These are phyloP conservation scores for Thelonectria olida DNA, from an alignment of 2,329 filamentous ascomycete genomes.

Conservation along the genomic window DNA sequence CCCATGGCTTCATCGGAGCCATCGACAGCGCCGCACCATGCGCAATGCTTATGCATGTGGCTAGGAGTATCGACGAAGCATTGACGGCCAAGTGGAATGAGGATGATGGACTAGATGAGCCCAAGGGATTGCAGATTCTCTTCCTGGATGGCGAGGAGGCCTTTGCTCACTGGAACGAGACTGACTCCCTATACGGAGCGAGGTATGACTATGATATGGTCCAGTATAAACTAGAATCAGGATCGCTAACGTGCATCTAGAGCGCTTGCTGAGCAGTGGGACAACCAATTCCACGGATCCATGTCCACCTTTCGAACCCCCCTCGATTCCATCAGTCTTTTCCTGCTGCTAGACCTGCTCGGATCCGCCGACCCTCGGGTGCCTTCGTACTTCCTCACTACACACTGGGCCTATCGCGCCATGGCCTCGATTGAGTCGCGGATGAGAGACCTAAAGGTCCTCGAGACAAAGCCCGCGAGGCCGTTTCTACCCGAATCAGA, in stretches of 20 bases:
- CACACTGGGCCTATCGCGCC: constrained; percentile 90
- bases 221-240: background rate
- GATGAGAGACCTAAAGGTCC: constrained; percentile 71
- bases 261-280: constrained; percentile 85
- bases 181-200: constrained; percentile 89
- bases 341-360: constrained; percentile 90
- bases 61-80: constrained; percentile 80
- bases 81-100: constrained; percentile 82
- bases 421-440: constrained; percentile 80
- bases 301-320: constrained; percentile 79
- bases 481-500: constrained; percentile 73
- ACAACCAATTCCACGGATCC: constrained; percentile 72
- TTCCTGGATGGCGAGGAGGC: constrained; percentile 96
- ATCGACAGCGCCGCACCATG: constrained; percentile 95
- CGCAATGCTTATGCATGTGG: constrained; percentile 90
- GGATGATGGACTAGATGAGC: constrained; percentile 70
- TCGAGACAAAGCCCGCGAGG: constrained; percentile 64
- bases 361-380: constrained; percentile 75
- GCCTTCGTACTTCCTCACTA: constrained; percentile 87
- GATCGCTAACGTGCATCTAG: constrained; percentile 38
- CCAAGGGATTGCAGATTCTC: constrained; percentile 87
- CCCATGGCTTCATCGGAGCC: constrained; percentile 89
- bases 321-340: constrained; percentile 83
- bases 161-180: constrained; percentile 80
- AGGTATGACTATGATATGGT: constrained; percentile 67